Base-by-base conservation (phyloP, 305 asterid genomes). In the Fraxinus paxiana region DNA sequence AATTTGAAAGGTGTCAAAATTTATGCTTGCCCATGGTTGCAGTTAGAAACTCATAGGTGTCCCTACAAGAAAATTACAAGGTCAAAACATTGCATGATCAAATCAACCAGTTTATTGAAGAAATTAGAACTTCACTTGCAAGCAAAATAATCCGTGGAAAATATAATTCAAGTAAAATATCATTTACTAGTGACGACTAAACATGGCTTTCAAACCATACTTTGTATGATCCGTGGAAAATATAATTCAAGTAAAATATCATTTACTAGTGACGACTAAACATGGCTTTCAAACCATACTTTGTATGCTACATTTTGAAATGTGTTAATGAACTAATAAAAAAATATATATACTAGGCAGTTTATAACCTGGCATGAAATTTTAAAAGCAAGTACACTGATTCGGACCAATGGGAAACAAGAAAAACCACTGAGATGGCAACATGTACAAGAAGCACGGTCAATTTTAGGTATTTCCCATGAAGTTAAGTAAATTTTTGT, bases 1-100 rank as follows among this genome's bases (percentile, higher is more conserved):
- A 63, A 82, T 79, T 71, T 73, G 71, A 79, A 83, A 81, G 59
- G 73, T 63, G 20, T 75, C 72, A 80, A 77, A 76, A 18, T 38
- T 65, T 35, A 77, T 13, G 48, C 4, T 56, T 73, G 56, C 34
- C 4, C 13, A 51, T 56, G 37, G 46, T 28, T 67, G 76, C 78
- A 18, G 37, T 76, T 24, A 63, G 15, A 28, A n/a, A 13, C 26
- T 87, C 61, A 73, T 12, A 79, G 70, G 81, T 82, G 69, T 65
- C 54, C 43, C 48, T 30, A 51, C 34, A 1, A 77, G 77, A 48
- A 30, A 24, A 63, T 6, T 28, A 67, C 12, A 46, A 48, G 65
- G 73, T 82, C 75, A 24, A 20, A 61, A 17, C 46, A 24, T 9
- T 26, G 56, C 30, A 2, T 31, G 34, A 75, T 46, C 78, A 67